Evolutionary conservation across 805 yeast genomes (phyloP).

Genomic region (Metschnikowia rubicola): DNA sequence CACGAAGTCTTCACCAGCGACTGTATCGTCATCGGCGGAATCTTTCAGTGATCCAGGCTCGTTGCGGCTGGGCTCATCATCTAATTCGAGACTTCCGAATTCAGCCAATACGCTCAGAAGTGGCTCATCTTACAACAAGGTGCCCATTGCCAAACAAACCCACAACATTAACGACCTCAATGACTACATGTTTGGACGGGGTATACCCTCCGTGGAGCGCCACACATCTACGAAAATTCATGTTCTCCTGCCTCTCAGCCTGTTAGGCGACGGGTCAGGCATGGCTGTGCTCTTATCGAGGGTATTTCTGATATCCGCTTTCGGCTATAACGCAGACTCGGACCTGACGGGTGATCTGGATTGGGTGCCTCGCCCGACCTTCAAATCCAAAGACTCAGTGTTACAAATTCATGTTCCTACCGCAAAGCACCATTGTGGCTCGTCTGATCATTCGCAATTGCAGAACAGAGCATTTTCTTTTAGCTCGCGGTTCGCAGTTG

Average conservation of each 20-base stretch:
- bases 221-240: constrained; percentile 46
- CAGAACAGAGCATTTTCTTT: constrained; percentile 10
- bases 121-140: not conserved
- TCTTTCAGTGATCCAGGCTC: not conserved
- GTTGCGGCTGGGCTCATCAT: not conserved
- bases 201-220: constrained; percentile 47
- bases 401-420: constrained; percentile 5
- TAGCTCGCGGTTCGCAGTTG: constrained; percentile 44
- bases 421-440: not conserved
- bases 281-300: constrained; percentile 44
- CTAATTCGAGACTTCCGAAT: not conserved
- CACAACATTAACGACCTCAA: constrained; percentile 46
- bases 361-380: constrained; percentile 45
- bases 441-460: not conserved
- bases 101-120: constrained; percentile 3
- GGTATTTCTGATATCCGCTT: constrained; percentile 39
- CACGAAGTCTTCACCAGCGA: not conserved
- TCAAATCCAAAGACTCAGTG: constrained; percentile 26
- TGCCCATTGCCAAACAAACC: constrained; percentile 22
- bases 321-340: constrained; percentile 1
- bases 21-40: not conserved
- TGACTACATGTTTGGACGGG: constrained; percentile 56
- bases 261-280: constrained; percentile 25
- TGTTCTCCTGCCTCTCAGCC: constrained; percentile 40
- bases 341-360: constrained; percentile 11